A percentile compares a stretch with the other conserved stretches of the same genome.
Conservation (phyloP, 768 basidiomycete species). For the Panaeolus papilionaceus region DNA sequence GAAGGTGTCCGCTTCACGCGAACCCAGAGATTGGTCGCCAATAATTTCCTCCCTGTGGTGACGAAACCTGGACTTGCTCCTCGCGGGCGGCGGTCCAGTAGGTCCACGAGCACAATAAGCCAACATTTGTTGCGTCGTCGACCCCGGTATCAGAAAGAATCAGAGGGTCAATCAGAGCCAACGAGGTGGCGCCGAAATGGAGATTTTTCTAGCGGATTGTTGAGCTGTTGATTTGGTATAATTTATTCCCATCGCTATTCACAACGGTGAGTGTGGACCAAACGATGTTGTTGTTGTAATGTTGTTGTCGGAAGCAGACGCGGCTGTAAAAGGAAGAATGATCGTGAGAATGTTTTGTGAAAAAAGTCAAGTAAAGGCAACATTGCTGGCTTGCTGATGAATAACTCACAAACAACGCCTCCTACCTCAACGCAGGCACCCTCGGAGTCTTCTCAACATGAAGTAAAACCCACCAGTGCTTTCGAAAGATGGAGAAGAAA, state of each 20-base stretch:
- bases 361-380: conserved; percentile 19
- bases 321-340: conserved; percentile 13
- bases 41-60: neutral
- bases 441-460: conserved; percentile 27
- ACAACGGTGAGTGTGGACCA: neutral
- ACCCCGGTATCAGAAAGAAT: conserved; percentile 7
- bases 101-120: neutral
- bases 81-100: conserved; percentile 8
- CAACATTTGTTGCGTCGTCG: neutral
- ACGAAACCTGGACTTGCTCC: conserved; percentile 1
- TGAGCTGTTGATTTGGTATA: conserved; percentile 1
- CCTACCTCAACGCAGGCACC: conserved; percentile 23
- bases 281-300: neutral
- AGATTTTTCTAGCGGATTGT: conserved; percentile 8
- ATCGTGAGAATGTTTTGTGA: conserved; percentile 19
- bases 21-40: conserved; percentile 12
- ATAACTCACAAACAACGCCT: conserved; percentile 28
- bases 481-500: conserved; percentile 58
- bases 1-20: conserved; percentile 12
- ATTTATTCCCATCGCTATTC: conserved; percentile 2
- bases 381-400: conserved; percentile 28
- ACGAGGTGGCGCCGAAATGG: conserved; percentile 4
- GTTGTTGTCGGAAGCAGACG: conserved; percentile 7
- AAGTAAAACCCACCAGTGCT: conserved; percentile 36
- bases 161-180: conserved; percentile 4